phyloP scores from a whole-genome alignment of 129 eudicot species.

The Calendula officinalis region DNA sequence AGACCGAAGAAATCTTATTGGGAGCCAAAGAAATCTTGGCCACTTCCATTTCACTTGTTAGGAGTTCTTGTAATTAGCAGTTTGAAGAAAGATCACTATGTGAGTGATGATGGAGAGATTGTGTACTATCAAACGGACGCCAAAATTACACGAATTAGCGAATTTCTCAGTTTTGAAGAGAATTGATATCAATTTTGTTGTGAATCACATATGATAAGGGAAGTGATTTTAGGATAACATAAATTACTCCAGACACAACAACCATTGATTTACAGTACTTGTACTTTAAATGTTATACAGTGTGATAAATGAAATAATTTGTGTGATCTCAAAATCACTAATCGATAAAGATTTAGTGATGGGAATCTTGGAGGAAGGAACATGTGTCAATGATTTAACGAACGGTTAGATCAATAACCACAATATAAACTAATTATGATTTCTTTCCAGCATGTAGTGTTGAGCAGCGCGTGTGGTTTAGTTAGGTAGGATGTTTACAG shows the following conservation, averaged over 20 bases:
- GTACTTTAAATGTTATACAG: too few species aligned
- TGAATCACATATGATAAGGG: too few species aligned
- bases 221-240: too few species aligned
- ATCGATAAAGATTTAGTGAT: conserved; percentile 10
- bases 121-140: conserved; percentile 74
- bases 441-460: conserved; percentile 11
- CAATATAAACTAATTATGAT: conserved; percentile 3
- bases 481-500: conserved; percentile 10
- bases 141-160: conserved; percentile 27
- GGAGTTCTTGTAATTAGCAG: conserved; percentile 59
- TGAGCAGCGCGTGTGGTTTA: conserved; percentile 17
- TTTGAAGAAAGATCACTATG: conserved; percentile 80
- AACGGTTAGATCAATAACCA: not conserved
- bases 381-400: conserved; percentile 15
- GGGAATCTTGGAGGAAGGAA: conserved; percentile 3
- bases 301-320: too few species aligned
- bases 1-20: conserved; percentile 77
- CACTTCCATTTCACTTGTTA: conserved; percentile 66
- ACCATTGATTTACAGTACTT: too few species aligned
- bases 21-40: conserved; percentile 78
- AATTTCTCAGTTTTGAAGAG: conserved; percentile 14
- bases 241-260: too few species aligned
- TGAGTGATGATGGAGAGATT: conserved; percentile 80
- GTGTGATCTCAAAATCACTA: too few species aligned
- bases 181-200: too few species aligned